A percentile compares a stretch with the other conserved stretches of the same genome.
phyloP scores from a whole-genome alignment of 2,329 filamentous ascomycete genomes.

The Zymoseptoria pseudotritici region DNA sequence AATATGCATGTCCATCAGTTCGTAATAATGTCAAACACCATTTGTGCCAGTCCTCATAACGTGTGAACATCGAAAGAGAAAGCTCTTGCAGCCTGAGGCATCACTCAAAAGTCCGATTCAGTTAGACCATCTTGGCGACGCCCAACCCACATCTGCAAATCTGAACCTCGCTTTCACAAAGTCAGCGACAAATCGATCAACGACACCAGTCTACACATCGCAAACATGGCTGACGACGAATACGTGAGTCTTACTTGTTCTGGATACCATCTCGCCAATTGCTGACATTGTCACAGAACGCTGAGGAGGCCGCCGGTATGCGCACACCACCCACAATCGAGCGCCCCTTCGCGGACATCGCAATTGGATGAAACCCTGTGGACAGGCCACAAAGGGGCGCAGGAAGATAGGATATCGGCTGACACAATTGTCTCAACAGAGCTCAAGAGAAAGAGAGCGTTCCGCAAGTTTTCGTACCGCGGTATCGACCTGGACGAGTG shows the following conservation, averaged over 20 bases:
- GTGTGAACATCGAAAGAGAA: too few species aligned
- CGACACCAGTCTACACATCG: slow-evolving; percentile 37
- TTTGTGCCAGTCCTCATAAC: too few species aligned
- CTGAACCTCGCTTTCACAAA: not conserved
- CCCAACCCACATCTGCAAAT: not conserved
- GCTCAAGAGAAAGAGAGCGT: slow-evolving; percentile 99
- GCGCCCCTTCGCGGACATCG: slow-evolving; percentile 21
- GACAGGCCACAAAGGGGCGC: slow-evolving; percentile 35
- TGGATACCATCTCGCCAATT: not conserved
- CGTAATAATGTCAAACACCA: too few species aligned
- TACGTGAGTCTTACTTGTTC: slow-evolving; percentile 59
- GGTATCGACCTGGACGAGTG: slow-evolving; percentile 99
- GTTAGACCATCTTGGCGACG: not conserved
- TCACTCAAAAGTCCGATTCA: not conserved
- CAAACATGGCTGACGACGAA: slow-evolving; percentile 73
- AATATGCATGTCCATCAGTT: too few species aligned
- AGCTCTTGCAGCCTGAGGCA: not conserved
- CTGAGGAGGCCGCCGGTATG: slow-evolving; percentile 86
- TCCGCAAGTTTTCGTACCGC: slow-evolving; percentile 99
- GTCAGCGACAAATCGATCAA: not conserved
- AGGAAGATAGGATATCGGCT: slow-evolving; percentile 33
- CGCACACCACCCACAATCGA: slow-evolving; percentile 16
- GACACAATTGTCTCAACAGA: slow-evolving; percentile 46
- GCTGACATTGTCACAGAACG: slow-evolving; percentile 57
- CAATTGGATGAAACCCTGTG: slow-evolving; percentile 34